These are phyloP conservation scores for Durotheca rogersii DNA, from an alignment of 495 filamentous ascomycete genomes.

Conservation along the genomic window DNA sequence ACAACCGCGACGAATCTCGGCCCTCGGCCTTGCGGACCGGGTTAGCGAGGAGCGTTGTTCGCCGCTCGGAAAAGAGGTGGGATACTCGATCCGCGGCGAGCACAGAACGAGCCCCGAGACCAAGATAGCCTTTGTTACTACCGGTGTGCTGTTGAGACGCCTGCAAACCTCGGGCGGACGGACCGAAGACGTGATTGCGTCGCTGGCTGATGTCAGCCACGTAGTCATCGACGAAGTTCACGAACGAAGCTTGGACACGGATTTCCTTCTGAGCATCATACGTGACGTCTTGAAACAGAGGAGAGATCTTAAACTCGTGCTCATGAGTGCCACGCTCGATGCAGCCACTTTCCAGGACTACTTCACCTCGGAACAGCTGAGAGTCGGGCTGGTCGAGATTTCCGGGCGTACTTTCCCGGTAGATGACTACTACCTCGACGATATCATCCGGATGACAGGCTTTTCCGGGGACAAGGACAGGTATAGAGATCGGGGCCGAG, in stretches of 20 bases:
- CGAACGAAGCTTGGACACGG: constrained; percentile 91
- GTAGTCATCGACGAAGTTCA: constrained; percentile 97
- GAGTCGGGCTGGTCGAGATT: constrained; percentile 80
- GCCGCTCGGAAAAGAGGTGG: constrained; percentile 81
- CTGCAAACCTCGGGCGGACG: constrained; percentile 83
- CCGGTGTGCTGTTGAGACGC: constrained; percentile 87
- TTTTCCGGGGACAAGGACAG: constrained; percentile 55
- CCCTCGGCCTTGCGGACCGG: constrained; percentile 88
- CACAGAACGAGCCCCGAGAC: constrained; percentile 65
- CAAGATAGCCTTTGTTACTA: constrained; percentile 94
- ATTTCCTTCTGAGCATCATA: constrained; percentile 88
- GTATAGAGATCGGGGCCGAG: constrained; percentile 33
- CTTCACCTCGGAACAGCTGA: constrained; percentile 64
- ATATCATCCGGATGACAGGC: constrained; percentile 76
- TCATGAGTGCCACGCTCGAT: constrained; percentile 99
- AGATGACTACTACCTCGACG: constrained; percentile 85
- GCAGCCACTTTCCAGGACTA: constrained; percentile 83
- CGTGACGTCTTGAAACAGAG: constrained; percentile 75
- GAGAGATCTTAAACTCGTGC: constrained; percentile 82
- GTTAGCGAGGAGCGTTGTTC: constrained; percentile 90
- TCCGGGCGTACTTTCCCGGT: constrained; percentile 88
- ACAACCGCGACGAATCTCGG: constrained; percentile 92
- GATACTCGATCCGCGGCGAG: constrained; percentile 93
- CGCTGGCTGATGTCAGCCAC: constrained; percentile 86
- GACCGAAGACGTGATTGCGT: constrained; percentile 72